Evolutionary conservation across 176 grass and related monocot species (phyloP), one percentile per base, ranked within the genome.

Genomic region (Avena sativa): DNA sequence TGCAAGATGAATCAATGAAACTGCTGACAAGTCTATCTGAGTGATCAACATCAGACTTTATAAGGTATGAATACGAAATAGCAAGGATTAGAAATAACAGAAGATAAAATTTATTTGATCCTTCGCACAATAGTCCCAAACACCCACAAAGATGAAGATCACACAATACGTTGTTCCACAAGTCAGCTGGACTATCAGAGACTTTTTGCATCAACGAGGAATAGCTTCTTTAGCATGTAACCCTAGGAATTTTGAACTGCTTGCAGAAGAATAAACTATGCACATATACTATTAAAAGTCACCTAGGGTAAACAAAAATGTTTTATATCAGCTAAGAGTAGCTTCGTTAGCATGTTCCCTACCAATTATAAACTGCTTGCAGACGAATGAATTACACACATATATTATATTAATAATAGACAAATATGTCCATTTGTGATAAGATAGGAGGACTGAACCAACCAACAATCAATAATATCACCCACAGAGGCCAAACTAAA

Each of bases 1-100:
- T 98, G 81, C 81, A 94, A 87, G 80, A 87, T 89, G 52, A 81
- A 91, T 75, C 62, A 70, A 85, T n/a, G 26, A 69, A 84, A 80
- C 34, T 62, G 49, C 55, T 60, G 87, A 76, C 52, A 84, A 80
- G 68, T 20, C 60, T 69, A 56, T 26, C 36, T 13, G 19, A 30
- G 72, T 85, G 58, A 52, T 67, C 67, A 65, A 79, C 36, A 72
- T 46, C 53, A 86, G 16, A 79, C 51, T 74, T 74, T 26, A 47
- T 58, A 82, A 64, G 79, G 43, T 63, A 60, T 12, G 52, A 61
- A 75, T 50, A 32, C 60, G 26, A 36, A 83, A 71, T 43, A 64
- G 10, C 52, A n/a, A 79, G 26, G 16, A 68, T 53, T 11, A 25
- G 8, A 56, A 78, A 61, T 34, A 30, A 71, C 26, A 56, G 32